phyloP scores from a whole-genome alignment of 306 rosid species.

The Dalbergia cultrata region DNA sequence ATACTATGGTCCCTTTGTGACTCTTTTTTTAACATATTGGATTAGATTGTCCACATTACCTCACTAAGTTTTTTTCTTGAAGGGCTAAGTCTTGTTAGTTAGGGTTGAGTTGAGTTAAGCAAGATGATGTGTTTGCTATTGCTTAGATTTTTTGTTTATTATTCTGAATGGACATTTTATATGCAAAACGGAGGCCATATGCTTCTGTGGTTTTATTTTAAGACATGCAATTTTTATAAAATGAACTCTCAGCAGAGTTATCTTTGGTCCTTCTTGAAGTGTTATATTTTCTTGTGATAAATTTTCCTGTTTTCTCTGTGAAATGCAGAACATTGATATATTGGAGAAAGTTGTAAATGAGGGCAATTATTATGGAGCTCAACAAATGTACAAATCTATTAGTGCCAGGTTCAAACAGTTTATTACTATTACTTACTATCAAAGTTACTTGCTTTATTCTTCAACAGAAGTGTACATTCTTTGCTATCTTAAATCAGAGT shows the following conservation, averaged over 20 bases:
- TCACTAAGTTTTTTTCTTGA: not conserved
- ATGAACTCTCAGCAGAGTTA: slow-evolving; percentile 5
- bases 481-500: slow-evolving; percentile 7
- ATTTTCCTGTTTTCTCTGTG: slow-evolving; percentile 20
- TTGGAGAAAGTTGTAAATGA: slow-evolving; percentile 73
- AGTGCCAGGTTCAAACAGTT: slow-evolving; percentile 74
- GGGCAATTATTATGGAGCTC: slow-evolving; percentile 93
- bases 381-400: slow-evolving; percentile 92
- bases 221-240: slow-evolving; percentile 9
- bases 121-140: not conserved
- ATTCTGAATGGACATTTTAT: not conserved
- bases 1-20: not conserved
- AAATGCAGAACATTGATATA: slow-evolving; percentile 82
- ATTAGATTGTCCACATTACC: not conserved
- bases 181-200: not conserved
- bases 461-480: slow-evolving; percentile 4
- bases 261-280: not conserved
- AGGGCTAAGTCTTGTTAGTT: slow-evolving; percentile 4
- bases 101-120: slow-evolving; percentile 5
- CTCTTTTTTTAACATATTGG: not conserved
- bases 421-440: slow-evolving; percentile 12
- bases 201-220: slow-evolving; percentile 16
- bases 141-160: not conserved
- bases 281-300: not conserved
- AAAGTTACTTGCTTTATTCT: not conserved